Evolutionary conservation across 208 protist genomes (phyloP).

Genomic region (Leishmania amazonensis): DNA sequence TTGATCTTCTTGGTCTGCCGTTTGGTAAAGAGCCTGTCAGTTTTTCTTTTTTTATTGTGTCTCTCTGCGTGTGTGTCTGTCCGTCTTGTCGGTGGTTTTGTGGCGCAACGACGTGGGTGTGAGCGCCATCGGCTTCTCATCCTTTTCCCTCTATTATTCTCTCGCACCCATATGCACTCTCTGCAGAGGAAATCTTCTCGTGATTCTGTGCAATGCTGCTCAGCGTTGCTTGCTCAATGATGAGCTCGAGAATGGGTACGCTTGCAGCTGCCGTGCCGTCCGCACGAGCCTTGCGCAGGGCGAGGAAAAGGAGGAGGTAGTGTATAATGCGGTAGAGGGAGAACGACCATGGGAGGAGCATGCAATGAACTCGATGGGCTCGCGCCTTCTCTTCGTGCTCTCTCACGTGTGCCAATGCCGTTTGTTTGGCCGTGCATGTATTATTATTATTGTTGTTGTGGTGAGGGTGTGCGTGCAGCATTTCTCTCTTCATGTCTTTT

Average conservation of each 20-base stretch:
- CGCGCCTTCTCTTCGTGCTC: neutral
- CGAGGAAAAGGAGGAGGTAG: neutral
- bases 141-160: neutral
- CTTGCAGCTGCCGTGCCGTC: neutral
- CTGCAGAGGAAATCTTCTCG: neutral
- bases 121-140: neutral
- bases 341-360: neutral
- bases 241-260: neutral
- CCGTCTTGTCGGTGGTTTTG: neutral
- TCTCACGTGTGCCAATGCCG: neutral
- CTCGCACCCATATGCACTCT: neutral
- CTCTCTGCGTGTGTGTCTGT: no score
- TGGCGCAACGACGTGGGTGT: neutral
- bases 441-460: neutral
- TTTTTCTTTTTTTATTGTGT: neutral
- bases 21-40: neutral
- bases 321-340: neutral
- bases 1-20: neutral
- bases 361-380: neutral
- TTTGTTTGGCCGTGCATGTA: neutral
- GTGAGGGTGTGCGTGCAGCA: neutral
- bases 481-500: conserved; percentile 2
- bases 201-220: neutral
- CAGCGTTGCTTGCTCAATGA: neutral
- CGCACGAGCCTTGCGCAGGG: neutral